Evolutionary conservation across 352 stramenopile genomes (phyloP), one percentile per base, ranked within the genome.

Genomic region (Pythium insidiosum): DNA sequence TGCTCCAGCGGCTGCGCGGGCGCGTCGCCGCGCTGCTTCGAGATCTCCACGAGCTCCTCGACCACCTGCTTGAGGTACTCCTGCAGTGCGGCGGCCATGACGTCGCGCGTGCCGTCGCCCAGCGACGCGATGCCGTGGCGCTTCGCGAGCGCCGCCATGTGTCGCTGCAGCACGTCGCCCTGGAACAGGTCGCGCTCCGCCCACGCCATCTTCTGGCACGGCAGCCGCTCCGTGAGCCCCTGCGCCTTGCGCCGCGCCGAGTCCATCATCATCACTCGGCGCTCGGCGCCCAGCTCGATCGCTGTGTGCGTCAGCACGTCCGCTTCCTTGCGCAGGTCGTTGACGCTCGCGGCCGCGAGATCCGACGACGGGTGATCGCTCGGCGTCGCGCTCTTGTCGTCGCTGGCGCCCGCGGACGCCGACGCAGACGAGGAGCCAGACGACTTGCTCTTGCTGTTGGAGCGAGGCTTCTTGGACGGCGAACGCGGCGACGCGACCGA

Each of bases 31-130:
- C 81, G 78, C 34, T 91, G 76, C 45, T 88, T 88, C 1, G 81
- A 66, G 16, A 84, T 57, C 24, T 88, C 68, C 11, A 90, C 81
- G 76, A 94, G 88, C 47, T 94, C 81, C 45, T 94, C 81, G 1
- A 91, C 70, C 5, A 82, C 68, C 59, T 94, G 81, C 53, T 89
- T 91, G 20, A 94, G 48, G 35, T 94, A 91, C 40, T 90, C 78
- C 31, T 88, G 77, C 23, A 94, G 61, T 15, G 81, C 81, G 24
- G 84, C 86, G 9, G 78, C 63, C 78, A 94, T 91, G 10, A 90
- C 66, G 37, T 88, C 6, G 74, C 73, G 23, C 78, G 60, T 5
- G 35, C 20, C 12, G 51, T 39, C 15, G 30, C 30, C 10, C 6
- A 16, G 18, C 39, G 29, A 4, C 22, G 69, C 50, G 5, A 88